Base-by-base conservation (phyloP, 1,284 basidiomycete genomes). In the Marasmius sp. region DNA sequence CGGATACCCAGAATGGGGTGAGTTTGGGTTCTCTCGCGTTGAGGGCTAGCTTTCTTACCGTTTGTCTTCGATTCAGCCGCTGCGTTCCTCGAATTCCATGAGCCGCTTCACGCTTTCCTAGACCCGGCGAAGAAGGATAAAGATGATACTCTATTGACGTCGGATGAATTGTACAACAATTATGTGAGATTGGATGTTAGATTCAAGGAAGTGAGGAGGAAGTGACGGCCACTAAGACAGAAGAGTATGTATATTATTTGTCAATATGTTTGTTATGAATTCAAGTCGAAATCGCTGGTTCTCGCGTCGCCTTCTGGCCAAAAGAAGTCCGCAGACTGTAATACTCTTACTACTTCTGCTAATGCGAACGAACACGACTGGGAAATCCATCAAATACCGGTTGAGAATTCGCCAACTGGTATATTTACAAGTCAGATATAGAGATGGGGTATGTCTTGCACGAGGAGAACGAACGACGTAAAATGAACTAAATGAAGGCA, bases 41-140 rank as follows among this genome's bases (percentile, higher is more conserved):
- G 27, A 27, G 27, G 27, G 27, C 22, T 49, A 48, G 38, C 37
- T 7, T 48, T 62, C 18, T 61, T 47, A 39, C 59, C 51, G 47
- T 18, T 22, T 45, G 8, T 41, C 20, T 22, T 27, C 47, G 50
- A n/a, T 48, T 20, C 62, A 89, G 87, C 82, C 57, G 88, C 87
- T 50, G 88, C 82, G 7, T 91, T 91, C 75, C 74, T 91, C 54
- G 89, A 91, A 72, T 91, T 91, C 77, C 89, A 91, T 70, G 84
- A 89, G 71, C 81, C 84, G 1, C 70, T 85, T 41, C 74, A 80
- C 0, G 81, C 80, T 2, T 85, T 85, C 68, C 65, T 84, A 59
- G 76, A 83, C 63, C 76, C 78, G 0, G 75, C 78, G 64, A 74
- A 82, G 69, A 74, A 77, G 68, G 70, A 82, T 66, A 66, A 74